Evolutionary conservation across 768 basidiomycete species (phyloP).

Genomic region (Scleroderma citrinum): DNA sequence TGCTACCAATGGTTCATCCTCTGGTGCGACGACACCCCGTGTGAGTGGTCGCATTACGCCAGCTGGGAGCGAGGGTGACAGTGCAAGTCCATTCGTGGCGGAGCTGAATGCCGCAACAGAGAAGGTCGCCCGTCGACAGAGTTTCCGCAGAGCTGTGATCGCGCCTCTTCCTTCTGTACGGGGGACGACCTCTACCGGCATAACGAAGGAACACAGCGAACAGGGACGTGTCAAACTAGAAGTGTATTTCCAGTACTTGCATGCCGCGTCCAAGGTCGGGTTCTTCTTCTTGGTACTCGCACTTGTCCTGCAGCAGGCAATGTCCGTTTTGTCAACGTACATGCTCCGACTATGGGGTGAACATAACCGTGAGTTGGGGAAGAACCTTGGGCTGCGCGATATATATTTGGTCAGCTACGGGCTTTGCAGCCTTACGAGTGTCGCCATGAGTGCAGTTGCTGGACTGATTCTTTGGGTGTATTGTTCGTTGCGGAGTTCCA

Average conservation of each 20-base stretch:
- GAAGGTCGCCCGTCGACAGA: conserved; percentile 50
- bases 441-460: conserved; percentile 46
- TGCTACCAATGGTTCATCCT: conserved; percentile 36
- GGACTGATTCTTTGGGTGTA: conserved; percentile 70
- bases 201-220: conserved; percentile 68
- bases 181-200: conserved; percentile 37
- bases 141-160: conserved; percentile 53
- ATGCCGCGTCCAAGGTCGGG: conserved; percentile 70
- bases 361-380: conserved; percentile 56
- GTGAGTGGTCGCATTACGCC: conserved; percentile 24
- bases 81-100: conserved; percentile 18
- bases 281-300: conserved; percentile 60
- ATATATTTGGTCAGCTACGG: conserved; percentile 62
- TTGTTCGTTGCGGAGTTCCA: conserved; percentile 70
- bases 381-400: conserved; percentile 50
- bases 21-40: conserved; percentile 41
- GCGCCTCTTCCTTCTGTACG: conserved; percentile 37
- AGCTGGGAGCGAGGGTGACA: conserved; percentile 14
- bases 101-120: conserved; percentile 38
- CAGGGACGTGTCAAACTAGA: conserved; percentile 72
- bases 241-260: conserved; percentile 75
- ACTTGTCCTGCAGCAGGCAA: conserved; percentile 49
- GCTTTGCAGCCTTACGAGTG: conserved; percentile 54
- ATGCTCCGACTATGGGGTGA: conserved; percentile 82
- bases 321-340: conserved; percentile 54